Evolutionary conservation across 352 stramenopile species (phyloP), one percentile per base, ranked within the genome.

Genomic region (Phytophthora niederhauseri): DNA sequence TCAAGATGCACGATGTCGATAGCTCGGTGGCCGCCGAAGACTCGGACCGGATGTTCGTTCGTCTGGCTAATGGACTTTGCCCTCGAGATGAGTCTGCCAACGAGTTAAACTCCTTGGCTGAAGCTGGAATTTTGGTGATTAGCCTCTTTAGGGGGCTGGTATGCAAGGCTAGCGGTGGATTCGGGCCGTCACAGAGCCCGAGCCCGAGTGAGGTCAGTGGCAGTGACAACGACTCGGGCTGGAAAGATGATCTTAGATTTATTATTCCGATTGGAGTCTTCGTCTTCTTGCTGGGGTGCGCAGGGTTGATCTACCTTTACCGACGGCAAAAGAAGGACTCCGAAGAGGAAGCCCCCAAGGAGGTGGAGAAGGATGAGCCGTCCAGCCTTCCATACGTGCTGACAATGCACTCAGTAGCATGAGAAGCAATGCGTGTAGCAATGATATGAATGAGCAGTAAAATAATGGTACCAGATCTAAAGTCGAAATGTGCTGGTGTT

Each of bases 361-460:
- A 65, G 8, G 83, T 89, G 51, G 87, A 89, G 34, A 84, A 90
- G 22, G 50, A 67, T 28, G 28, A 87, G 17, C 72, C 71, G 6
- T 77, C 81, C 5, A 84, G 82, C 54, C 55, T 91, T 17, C 76
- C 80, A 28, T 89, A 87, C 54, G 82, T 89, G 24, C 61, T 87
- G 14, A 73, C 73, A 15, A 64, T 82, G 31, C 66, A 73, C 49
- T 55, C 62, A 9, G 43, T 69, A 58, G 56, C 50, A 43, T 24
- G 31, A 50, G 7, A 3, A 48, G 5, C n/a, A 6, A 43, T 31
- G 41, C 46, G 41, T 51, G 45, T 48, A 36, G 38, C 26, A 20
- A 53, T 28, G 19, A 48, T 19, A 9, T 50, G 17, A 22, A 53
- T 28, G 19, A 48, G 17, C 15, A 48, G 41, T 48, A 22, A 48